Conservation (phyloP, 176 grass and related monocot genomes). For the Ampelocalamus luodianensis region DNA sequence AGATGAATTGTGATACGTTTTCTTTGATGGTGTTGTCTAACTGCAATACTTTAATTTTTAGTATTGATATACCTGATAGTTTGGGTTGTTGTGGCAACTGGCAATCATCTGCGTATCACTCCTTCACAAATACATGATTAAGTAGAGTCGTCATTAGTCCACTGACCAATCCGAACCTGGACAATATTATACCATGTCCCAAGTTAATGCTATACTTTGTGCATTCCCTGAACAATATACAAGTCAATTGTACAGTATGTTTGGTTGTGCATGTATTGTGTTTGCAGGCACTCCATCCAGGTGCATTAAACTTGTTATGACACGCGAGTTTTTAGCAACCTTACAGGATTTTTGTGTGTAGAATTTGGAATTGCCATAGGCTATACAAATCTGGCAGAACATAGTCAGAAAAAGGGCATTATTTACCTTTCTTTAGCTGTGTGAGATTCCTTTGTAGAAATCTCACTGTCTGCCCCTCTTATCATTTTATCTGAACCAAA, state of each 20-base stretch:
- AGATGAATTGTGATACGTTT: neutral
- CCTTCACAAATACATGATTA: slow-evolving; percentile 7
- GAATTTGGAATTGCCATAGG: neutral
- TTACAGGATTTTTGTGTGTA: neutral
- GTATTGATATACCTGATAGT: neutral
- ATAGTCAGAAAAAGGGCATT: neutral
- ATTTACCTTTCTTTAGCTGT: neutral
- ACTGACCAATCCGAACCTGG: neutral
- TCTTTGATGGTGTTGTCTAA: neutral
- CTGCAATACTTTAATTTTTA: neutral
- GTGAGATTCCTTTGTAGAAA: neutral
- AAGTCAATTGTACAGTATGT: neutral
- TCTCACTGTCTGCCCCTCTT: neutral
- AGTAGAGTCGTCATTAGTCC: neutral
- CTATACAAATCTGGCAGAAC: slow-evolving; percentile 19
- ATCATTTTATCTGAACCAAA: slow-evolving; percentile 26
- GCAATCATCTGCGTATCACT: neutral
- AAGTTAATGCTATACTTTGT: slow-evolving; percentile 13
- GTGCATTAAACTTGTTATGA: slow-evolving; percentile 24
- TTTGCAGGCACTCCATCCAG: neutral
- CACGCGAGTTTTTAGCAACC: neutral
- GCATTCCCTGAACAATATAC: neutral
- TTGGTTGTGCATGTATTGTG: neutral
- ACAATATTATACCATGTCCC: neutral
- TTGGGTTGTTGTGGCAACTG: neutral